These are phyloP conservation scores for Boechera stricta DNA, from an alignment of 345 rosid species.

Conservation along the genomic window DNA sequence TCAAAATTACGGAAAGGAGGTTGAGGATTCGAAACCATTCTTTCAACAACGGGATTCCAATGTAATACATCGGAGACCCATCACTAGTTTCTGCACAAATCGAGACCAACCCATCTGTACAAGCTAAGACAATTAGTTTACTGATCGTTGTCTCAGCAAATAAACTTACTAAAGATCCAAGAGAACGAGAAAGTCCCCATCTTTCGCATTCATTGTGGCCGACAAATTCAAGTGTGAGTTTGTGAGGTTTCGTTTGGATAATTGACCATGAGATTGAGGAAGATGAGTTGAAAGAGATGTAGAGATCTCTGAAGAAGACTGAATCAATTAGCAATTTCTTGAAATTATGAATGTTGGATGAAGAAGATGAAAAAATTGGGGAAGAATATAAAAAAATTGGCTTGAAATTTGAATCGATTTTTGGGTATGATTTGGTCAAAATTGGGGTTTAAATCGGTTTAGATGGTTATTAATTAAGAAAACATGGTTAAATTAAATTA, in stretches of 20 bases:
- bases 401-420: too few species aligned
- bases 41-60: constrained; percentile 18
- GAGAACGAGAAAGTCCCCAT: constrained; percentile 22
- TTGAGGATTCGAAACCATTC: constrained; percentile 29
- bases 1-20: background rate
- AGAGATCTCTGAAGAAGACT: constrained; percentile 20
- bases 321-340: constrained; percentile 25
- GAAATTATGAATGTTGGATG: too few species aligned
- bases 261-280: constrained; percentile 33
- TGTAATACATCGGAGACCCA: constrained; percentile 4
- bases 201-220: constrained; percentile 26
- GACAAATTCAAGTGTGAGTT: constrained; percentile 18
- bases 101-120: constrained; percentile 32
- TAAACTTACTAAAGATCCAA: background rate
- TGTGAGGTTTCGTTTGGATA: constrained; percentile 30
- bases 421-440: too few species aligned
- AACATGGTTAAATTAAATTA: too few species aligned
- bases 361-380: too few species aligned
- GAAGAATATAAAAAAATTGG: too few species aligned
- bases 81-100: background rate
- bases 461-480: too few species aligned
- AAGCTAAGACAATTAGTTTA: constrained; percentile 2
- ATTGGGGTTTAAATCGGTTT: too few species aligned
- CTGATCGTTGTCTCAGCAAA: constrained; percentile 16
- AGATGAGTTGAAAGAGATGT: constrained; percentile 25